Percentiles rank a stretch among this genome's conserved stretches.
phyloP scores from a whole-genome alignment of 345 rosid genomes.

The Carallia pectinifolia region DNA sequence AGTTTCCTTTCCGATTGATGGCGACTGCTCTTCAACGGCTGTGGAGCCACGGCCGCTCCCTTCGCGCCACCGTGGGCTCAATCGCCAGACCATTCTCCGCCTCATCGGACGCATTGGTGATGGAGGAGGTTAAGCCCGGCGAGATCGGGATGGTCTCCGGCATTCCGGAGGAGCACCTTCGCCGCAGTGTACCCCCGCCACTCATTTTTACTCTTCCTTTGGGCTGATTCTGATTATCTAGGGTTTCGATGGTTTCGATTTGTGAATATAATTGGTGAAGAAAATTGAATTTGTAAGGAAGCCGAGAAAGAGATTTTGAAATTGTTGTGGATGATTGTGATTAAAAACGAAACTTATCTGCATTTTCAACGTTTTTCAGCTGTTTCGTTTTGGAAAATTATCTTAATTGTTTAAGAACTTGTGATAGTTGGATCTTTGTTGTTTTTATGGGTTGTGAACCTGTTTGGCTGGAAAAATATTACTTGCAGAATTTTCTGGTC shows the following conservation, averaged over 20 bases:
- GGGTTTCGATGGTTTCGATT: slow-evolving; percentile 1
- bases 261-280: background rate
- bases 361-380: no score
- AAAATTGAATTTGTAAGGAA: background rate
- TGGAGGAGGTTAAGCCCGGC: slow-evolving; percentile 40
- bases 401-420: no score
- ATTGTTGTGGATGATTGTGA: no score
- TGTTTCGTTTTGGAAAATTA: no score
- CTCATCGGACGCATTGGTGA: slow-evolving; percentile 34
- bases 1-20: slow-evolving; percentile 29
- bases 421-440: no score
- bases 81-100: slow-evolving; percentile 24
- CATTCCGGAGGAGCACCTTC: slow-evolving; percentile 35
- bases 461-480: no score
- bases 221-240: background rate
- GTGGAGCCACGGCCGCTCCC: slow-evolving; percentile 30
- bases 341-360: no score
- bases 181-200: slow-evolving; percentile 25
- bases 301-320: no score
- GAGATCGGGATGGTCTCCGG: slow-evolving; percentile 41
- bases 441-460: no score
- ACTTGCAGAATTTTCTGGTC: no score
- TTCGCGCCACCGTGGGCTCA: slow-evolving; percentile 16
- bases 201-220: background rate
- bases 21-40: slow-evolving; percentile 53